phyloP scores from a whole-genome alignment of 768 basidiomycete genomes.

The Rhizopogon salebrosus region DNA sequence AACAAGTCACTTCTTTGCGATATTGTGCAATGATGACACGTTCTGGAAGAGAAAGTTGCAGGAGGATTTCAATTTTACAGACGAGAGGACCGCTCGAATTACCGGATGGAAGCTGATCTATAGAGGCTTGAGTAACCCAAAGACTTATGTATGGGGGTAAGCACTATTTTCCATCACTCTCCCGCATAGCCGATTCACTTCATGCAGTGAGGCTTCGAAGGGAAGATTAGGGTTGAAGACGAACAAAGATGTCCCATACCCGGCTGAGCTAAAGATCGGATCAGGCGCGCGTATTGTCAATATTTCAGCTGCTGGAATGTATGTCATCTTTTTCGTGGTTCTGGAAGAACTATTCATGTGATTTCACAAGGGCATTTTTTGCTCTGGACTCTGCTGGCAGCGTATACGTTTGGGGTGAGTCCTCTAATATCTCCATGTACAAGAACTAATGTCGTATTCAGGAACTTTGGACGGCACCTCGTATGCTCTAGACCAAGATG shows the following conservation, averaged over 20 bases:
- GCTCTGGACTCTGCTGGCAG: conserved; percentile 72
- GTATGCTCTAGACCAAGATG: conserved; percentile 39
- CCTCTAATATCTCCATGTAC: background rate
- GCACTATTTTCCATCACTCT: conserved; percentile 10
- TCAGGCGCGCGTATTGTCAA: conserved; percentile 61
- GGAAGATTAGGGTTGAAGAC: conserved; percentile 57
- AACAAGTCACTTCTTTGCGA: conserved; percentile 63
- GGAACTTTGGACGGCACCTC: conserved; percentile 55
- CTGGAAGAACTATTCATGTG: background rate
- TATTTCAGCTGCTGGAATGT: conserved; percentile 82
- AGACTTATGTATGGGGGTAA: conserved; percentile 58
- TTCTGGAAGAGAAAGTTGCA: conserved; percentile 72
- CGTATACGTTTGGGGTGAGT: conserved; percentile 78
- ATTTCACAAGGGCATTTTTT: conserved; percentile 68
- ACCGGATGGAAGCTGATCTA: conserved; percentile 82
- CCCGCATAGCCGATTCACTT: conserved; percentile 2
- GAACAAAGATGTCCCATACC: conserved; percentile 50
- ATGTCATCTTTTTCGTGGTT: conserved; percentile 19
- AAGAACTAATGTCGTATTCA: conserved; percentile 22
- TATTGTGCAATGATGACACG: conserved; percentile 62
- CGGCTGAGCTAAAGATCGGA: conserved; percentile 50
- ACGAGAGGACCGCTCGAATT: conserved; percentile 63
- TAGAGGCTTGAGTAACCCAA: conserved; percentile 54
- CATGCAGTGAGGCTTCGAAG: conserved; percentile 49
- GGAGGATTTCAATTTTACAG: conserved; percentile 76